Base-by-base conservation (phyloP, 129 eudicot species). In the Chrysanthemum lavandulifolium region DNA sequence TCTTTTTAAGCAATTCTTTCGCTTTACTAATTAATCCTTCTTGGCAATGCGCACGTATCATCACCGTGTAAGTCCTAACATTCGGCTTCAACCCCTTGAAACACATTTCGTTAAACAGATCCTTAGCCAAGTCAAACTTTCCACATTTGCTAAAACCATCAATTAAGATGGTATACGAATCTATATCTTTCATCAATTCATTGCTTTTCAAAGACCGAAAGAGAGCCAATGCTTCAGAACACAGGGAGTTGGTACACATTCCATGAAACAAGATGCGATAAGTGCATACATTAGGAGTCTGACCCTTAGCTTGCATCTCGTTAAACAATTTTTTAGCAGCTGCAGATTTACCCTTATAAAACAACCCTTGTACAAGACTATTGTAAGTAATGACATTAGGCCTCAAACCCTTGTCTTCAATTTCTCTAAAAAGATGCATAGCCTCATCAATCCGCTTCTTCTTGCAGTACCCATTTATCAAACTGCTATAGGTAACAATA, bases 101-200 rank as follows among this genome's bases (percentile, higher is more conserved):
- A 23, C 8, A 11, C 43, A 61, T n/a, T 29, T 61, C 66, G 14
- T 25, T 15, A 61, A 61, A 27, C 43, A 61, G 47, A 23, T 60
- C 65, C 65, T 23, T 5, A 27, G 47, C 66, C 47, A 61, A 25
- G 43, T 61, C 14, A 23, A 18, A 61, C 66, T 27, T 27, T 29
- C 47, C 66, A 27, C 43, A 61, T 61, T 61, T 61, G 16, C 66
- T 61, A 61, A 33, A 61, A 27, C 47, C 66, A 61, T 61, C 66
- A 61, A 61, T 61, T 29, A 13, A 27, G 13, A 61, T 29, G 12
- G 29, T 61, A 27, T 61, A 61, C 18, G 13, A 10, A 27, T 3
- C 10, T 27, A 61, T 25, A 61, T 61, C 66, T 61, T 61, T 61
- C 15, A 0, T 61, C 66, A 13, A 6, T 12, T 27, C 43, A 27